Evolutionary conservation across 148 eudicot genomes (phyloP), one percentile per base, ranked within the genome.

Genomic region (Persicaria maculosa): DNA sequence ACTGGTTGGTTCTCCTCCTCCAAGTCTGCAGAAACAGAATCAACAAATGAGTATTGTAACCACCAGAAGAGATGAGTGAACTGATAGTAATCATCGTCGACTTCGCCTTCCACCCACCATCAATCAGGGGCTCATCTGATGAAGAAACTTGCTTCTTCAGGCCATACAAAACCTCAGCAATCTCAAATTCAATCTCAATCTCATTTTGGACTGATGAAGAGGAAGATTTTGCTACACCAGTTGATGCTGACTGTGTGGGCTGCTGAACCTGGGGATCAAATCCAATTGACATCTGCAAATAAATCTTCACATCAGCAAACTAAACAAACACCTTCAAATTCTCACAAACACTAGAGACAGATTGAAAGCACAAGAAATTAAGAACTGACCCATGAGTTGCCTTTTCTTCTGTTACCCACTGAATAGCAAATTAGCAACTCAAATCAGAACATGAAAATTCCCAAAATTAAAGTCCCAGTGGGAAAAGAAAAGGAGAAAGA

Each of bases 111-210:
- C 8, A 65, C 70, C 70, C 47, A 65, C 70, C 70, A 14, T 65
- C 47, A 15, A 65, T 14, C 19, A 43, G 46, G 43, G 44, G 17
- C 8, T 65, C 70, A 14, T 65, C 70, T 40, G 69, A 40, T 12
- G 69, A 64, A 11, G 69, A 40, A 12, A 36, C 69, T 40, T 65
- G 47, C 46, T 65, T 40, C 47, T 65, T 14, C 47, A 65, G 70
- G 70, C 70, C 70, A 40, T 40, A 65, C 15, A 65, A 65, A 17
- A 65, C 47, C 47, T 65, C 70, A 31, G 70, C 70, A 65, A 65
- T 15, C 47, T 65, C 70, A 43, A 65, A 15, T 62, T 62, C 68
- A 62, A 62, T 62, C 70, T 65, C 70, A 65, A 65, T 65, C 70
- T 65, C 70, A 43, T 65, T 36, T 40, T 40, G 70, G 70, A 65